Conservation (phyloP, 2,329 filamentous ascomycete species). For the Colletotrichum abscissum region DNA sequence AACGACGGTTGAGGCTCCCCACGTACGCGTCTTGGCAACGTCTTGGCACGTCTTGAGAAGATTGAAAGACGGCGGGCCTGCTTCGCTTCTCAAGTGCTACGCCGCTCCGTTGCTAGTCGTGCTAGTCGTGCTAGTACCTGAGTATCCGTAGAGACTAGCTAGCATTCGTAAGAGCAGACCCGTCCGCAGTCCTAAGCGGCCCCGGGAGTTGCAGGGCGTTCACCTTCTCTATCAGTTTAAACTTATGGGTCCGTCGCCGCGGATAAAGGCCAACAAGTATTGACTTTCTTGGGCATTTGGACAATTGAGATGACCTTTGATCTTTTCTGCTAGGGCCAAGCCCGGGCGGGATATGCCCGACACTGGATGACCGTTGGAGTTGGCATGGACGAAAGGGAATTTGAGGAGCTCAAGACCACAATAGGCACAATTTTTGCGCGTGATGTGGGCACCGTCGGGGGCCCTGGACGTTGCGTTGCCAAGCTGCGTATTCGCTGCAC, state of each 20-base stretch:
- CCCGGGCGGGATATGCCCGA: background rate
- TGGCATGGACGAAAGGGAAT: conserved; percentile 4
- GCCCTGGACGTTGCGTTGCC: background rate
- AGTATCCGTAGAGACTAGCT: no score
- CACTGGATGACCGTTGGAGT: background rate
- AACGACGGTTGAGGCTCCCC: conserved; percentile 26
- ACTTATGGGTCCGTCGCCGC: conserved; percentile 14
- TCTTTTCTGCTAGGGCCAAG: background rate
- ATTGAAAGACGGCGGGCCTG: background rate
- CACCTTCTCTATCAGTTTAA: conserved; percentile 21
- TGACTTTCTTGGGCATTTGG: background rate
- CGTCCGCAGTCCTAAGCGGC: background rate
- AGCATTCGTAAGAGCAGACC: background rate
- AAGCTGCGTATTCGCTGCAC: conserved; percentile 22
- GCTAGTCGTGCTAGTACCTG: no score
- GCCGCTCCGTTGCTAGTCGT: background rate
- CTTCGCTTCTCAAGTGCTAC: background rate
- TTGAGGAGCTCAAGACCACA: background rate
- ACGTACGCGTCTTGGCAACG: conserved; percentile 20
- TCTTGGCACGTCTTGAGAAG: conserved; percentile 28
- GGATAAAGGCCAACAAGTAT: conserved; percentile 8
- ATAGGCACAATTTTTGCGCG: background rate
- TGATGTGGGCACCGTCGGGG: conserved; percentile 20
- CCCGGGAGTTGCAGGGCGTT: background rate
- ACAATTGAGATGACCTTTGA: background rate